Conservation (phyloP, 768 basidiomycete genomes). For the Boletus reticuloceps region DNA sequence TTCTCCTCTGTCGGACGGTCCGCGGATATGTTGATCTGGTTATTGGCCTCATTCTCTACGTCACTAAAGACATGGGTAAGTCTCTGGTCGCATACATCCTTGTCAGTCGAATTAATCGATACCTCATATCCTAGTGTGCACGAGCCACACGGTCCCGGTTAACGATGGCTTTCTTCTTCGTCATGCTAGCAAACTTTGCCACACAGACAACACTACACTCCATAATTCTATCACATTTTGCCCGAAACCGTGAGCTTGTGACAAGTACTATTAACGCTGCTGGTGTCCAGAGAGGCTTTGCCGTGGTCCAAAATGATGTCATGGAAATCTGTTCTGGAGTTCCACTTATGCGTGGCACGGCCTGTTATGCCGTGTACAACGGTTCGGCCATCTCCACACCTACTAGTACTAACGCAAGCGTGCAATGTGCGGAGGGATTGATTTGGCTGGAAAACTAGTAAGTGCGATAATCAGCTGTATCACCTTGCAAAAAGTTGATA, state of each 20-base stretch:
- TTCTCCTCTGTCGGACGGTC: neutral
- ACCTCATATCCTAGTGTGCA: conserved; percentile 35
- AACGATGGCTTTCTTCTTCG: conserved; percentile 47
- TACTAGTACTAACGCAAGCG: conserved; percentile 1
- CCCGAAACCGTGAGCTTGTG: conserved; percentile 33
- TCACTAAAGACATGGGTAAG: conserved; percentile 14
- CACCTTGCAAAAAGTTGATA: neutral
- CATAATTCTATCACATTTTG: conserved; percentile 37
- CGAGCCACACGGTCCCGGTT: conserved; percentile 49
- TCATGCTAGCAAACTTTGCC: conserved; percentile 42
- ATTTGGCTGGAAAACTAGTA: conserved; percentile 47
- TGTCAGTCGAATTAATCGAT: neutral
- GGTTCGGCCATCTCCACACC: neutral
- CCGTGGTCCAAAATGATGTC: conserved; percentile 14
- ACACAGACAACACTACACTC: conserved; percentile 42
- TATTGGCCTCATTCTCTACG: neutral
- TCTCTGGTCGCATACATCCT: neutral
- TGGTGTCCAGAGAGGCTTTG: conserved; percentile 24
- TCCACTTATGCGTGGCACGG: conserved; percentile 30
- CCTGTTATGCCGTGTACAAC: conserved; percentile 18
- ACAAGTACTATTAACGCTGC: conserved; percentile 29
- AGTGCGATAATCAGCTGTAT: conserved; percentile 12
- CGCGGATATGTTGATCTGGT: neutral
- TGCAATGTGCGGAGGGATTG: conserved; percentile 41
- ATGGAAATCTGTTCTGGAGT: conserved; percentile 40